Conservation (phyloP, 805 yeast species). For the Starmerella vitae region DNA sequence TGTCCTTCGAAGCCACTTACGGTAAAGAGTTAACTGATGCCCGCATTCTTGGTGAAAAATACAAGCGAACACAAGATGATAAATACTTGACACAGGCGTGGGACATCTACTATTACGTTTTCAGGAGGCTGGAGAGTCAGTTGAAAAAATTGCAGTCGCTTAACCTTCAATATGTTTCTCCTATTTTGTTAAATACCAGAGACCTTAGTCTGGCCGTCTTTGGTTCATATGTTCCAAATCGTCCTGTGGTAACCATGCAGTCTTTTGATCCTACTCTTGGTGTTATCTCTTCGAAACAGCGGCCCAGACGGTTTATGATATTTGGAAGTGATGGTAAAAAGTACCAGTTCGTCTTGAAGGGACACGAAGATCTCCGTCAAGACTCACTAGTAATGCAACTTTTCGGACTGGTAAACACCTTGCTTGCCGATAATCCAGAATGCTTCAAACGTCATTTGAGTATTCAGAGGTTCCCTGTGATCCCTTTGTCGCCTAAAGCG, state of each 20-base stretch:
- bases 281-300: slow-evolving; percentile 87
- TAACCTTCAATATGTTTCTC: slow-evolving; percentile 88
- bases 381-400: slow-evolving; percentile 96
- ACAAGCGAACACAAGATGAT: slow-evolving; percentile 69
- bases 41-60: slow-evolving; percentile 81
- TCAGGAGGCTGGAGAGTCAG: slow-evolving; percentile 79
- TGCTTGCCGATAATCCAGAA: slow-evolving; percentile 79
- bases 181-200: slow-evolving; percentile 62
- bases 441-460: slow-evolving; percentile 92
- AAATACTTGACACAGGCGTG: slow-evolving; percentile 91
- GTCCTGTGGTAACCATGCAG: slow-evolving; percentile 56
- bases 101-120: slow-evolving; percentile 91
- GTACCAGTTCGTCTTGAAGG: slow-evolving; percentile 71
- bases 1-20: slow-evolving; percentile 82
- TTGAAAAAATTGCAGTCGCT: slow-evolving; percentile 73
- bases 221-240: slow-evolving; percentile 81
- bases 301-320: slow-evolving; percentile 74
- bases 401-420: slow-evolving; percentile 86
- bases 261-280: slow-evolving; percentile 70
- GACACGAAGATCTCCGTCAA: slow-evolving; percentile 96
- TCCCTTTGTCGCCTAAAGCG: slow-evolving; percentile 92
- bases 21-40: slow-evolving; percentile 91
- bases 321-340: slow-evolving; percentile 87
- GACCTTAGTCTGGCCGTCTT: slow-evolving; percentile 84
- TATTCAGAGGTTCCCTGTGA: slow-evolving; percentile 83